phyloP scores from a whole-genome alignment of 2,329 filamentous ascomycete species.

The Xylaria multiplex region DNA sequence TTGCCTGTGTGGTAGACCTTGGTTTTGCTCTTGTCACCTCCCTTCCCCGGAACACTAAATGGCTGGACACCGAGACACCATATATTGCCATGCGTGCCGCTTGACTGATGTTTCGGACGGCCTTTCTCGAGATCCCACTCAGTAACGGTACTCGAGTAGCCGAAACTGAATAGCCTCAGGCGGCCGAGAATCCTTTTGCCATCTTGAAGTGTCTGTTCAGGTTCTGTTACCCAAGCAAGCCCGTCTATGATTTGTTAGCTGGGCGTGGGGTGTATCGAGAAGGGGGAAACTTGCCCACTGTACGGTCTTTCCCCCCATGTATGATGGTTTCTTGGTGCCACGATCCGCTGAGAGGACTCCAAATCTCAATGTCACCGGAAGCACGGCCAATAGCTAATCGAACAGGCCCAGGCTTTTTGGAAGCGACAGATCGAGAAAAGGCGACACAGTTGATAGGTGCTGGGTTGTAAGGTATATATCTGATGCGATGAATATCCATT shows the following conservation, averaged over 20 bases:
- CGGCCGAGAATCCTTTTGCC: constrained; percentile 73
- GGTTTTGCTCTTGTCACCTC: constrained; percentile 39
- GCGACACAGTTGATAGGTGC: constrained; percentile 94
- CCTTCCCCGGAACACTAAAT: constrained; percentile 43
- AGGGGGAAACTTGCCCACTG: constrained; percentile 35
- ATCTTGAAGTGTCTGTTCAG: constrained; percentile 73
- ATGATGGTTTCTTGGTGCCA: constrained; percentile 94
- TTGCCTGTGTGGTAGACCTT: constrained; percentile 52
- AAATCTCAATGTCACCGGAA: constrained; percentile 97
- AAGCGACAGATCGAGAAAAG: constrained; percentile 79
- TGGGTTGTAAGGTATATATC: constrained; percentile 92
- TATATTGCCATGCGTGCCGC: constrained; percentile 93
- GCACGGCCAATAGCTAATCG: constrained; percentile 89
- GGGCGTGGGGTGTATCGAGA: neutral
- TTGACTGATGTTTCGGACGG: constrained; percentile 80
- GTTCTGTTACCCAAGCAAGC: constrained; percentile 89
- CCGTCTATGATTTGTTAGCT: constrained; percentile 76
- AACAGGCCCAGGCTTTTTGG: constrained; percentile 67
- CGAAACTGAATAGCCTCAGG: constrained; percentile 93
- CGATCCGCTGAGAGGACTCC: constrained; percentile 83
- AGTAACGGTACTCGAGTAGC: constrained; percentile 89
- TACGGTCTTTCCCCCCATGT: constrained; percentile 79
- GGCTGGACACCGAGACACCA: constrained; percentile 96
- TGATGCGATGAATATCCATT: constrained; percentile 97
- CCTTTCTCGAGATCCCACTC: constrained; percentile 93